Percentiles rank a stretch among this genome's conserved stretches.
Evolutionary conservation across 306 rosid species (phyloP).

Genomic region (Sechiopsis laciniata): DNA sequence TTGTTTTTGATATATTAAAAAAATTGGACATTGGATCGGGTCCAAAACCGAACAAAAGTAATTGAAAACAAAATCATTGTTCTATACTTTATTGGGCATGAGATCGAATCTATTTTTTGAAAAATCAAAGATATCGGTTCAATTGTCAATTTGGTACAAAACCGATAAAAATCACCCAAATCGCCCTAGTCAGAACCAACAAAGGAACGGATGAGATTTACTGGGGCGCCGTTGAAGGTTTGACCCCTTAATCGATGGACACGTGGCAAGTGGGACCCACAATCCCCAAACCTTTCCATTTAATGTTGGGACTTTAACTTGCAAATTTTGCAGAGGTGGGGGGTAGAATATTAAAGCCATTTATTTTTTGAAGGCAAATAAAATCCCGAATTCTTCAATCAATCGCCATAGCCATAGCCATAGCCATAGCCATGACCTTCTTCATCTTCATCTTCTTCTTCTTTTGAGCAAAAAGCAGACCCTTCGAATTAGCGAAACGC

Average conservation of each 20-base stretch:
- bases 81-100: too few species aligned
- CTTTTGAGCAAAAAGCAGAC: background rate
- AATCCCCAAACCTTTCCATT: background rate
- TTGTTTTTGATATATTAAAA: too few species aligned
- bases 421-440: background rate
- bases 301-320: slow-evolving; percentile 2
- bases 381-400: background rate
- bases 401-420: too few species aligned
- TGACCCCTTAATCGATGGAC: slow-evolving; percentile 24
- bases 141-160: too few species aligned
- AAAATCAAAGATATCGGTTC: too few species aligned
- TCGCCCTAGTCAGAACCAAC: background rate
- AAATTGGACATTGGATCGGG: too few species aligned
- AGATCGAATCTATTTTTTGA: too few species aligned
- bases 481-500: background rate
- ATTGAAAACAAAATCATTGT: too few species aligned
- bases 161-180: too few species aligned
- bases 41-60: too few species aligned
- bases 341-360: background rate
- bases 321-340: background rate
- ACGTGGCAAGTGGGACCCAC: slow-evolving; percentile 19
- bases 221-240: slow-evolving; percentile 25
- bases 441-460: background rate
- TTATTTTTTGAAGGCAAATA: background rate
- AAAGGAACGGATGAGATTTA: slow-evolving; percentile 30